These are phyloP conservation scores for Colletotrichum lentis DNA, from an alignment of 2,329 filamentous ascomycete genomes.

Conservation along the genomic window DNA sequence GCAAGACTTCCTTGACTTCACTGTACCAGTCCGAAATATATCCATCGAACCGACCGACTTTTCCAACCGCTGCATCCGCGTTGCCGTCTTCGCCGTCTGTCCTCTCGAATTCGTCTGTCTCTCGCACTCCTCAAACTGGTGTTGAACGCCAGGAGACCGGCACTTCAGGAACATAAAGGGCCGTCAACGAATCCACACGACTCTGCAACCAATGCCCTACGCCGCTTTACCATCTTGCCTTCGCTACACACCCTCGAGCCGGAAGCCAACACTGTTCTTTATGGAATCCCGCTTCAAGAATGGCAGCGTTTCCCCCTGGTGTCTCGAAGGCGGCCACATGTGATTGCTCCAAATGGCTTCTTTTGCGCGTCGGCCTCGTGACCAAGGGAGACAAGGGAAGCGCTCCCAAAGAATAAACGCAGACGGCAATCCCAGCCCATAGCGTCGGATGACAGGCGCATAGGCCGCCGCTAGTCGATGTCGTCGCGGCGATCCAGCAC, in stretches of 20 bases:
- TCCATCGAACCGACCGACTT: background rate
- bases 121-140: background rate
- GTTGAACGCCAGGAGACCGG: background rate
- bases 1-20: background rate
- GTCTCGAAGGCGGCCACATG: background rate
- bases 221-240: background rate
- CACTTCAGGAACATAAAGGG: background rate
- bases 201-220: background rate
- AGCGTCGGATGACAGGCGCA: slow-evolving; percentile 18
- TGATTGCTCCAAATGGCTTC: background rate
- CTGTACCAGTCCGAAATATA: background rate
- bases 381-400: slow-evolving; percentile 18
- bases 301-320: background rate
- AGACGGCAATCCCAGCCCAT: slow-evolving; percentile 24
- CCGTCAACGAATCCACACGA: slow-evolving; percentile 4
- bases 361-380: slow-evolving; percentile 10
- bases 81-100: background rate
- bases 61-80: background rate
- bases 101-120: background rate
- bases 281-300: background rate
- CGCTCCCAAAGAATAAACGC: background rate
- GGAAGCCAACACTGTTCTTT: too few relatives aligned
- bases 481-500: slow-evolving; percentile 28
- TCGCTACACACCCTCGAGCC: too few relatives aligned
- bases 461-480: slow-evolving; percentile 27